These are phyloP conservation scores for Sporisorium exsertum DNA, from an alignment of 1,284 basidiomycete genomes.

Conservation along the genomic window DNA sequence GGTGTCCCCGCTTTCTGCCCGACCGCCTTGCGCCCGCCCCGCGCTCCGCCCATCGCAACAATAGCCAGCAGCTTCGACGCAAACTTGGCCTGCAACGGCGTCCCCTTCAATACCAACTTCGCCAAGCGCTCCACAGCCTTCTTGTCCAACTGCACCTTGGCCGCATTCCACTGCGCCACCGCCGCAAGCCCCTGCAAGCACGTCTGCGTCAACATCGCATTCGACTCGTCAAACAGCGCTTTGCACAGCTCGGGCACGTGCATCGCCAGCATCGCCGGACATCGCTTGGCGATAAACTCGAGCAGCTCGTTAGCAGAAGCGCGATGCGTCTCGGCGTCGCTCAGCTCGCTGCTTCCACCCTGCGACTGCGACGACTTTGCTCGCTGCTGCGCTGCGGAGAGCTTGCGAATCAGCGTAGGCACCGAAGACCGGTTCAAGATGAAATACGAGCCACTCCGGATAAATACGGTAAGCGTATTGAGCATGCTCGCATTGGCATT, in stretches of 20 bases:
- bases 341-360: constrained; percentile 13
- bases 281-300: constrained; percentile 79
- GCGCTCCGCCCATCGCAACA: constrained; percentile 45
- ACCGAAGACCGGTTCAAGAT: constrained; percentile 87
- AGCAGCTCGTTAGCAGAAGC: constrained; percentile 69
- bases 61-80: constrained; percentile 81
- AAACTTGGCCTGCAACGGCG: constrained; percentile 84
- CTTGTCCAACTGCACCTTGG: constrained; percentile 53
- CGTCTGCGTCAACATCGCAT: constrained; percentile 76
- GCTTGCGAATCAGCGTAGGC: constrained; percentile 75
- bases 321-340: constrained; percentile 46
- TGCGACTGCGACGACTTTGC: constrained; percentile 20
- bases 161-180: constrained; percentile 30
- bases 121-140: constrained; percentile 76
- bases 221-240: constrained; percentile 76
- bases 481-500: constrained; percentile 43
- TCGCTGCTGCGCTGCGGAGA: constrained; percentile 8
- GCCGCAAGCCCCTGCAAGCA: constrained; percentile 45
- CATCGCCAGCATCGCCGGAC: constrained; percentile 79
- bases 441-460: constrained; percentile 79
- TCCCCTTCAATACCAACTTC: constrained; percentile 76
- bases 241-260: constrained; percentile 82
- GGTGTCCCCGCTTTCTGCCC: constrained; percentile 28
- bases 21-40: constrained; percentile 29
- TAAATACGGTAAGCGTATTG: constrained; percentile 78